Evolutionary conservation across 106 monocot species (phyloP), one percentile per base, ranked within the genome.

Genomic region (Apostasia ramifera): DNA sequence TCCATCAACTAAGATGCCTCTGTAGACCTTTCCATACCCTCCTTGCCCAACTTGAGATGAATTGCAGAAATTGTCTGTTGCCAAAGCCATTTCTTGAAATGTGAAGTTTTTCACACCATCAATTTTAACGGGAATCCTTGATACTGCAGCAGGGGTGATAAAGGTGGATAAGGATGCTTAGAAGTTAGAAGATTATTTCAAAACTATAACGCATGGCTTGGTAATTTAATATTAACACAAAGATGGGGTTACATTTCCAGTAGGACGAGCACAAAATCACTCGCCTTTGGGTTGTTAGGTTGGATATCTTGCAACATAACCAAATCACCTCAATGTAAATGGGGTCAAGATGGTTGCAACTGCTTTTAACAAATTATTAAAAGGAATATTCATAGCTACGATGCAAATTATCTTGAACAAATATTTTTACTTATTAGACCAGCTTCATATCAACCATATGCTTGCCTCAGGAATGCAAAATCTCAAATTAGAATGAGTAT

Each of bases 1-100:
- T 69, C 92, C 92, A 76, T 97, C 89, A 79, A 71, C 77, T 77
- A 97, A 81, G 57, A 80, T 68, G 3, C 97, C 97, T 83, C 58
- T 92, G 78, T 92, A 97, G 44, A 97, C 97, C 79, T 90, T 97
- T 13, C 97, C 97, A 64, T 97, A 97, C 59, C 97, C 97, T 68
- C 97, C 97, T 81, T 92, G 86, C 11, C 97, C 97, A 69, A 97
- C 71, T 74, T 80, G 82, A 70, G 81, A 44, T 9, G 86, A 77
- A 43, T 53, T 57, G 61, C 68, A 78, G 52, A 97, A 97, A 63
- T 87, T 79, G 42, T 78, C 52, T 39, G 97, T 87, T 45, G 92
- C 89, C 2, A 55, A 59, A 48, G 84, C 73, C 81, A 97, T 77
- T 57, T 97, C 92, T 66, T 75, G 61, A 71, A 87, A 97, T 50